Base-by-base conservation (phyloP, 352 stramenopile species). In the Globisporangium barbulae region DNA sequence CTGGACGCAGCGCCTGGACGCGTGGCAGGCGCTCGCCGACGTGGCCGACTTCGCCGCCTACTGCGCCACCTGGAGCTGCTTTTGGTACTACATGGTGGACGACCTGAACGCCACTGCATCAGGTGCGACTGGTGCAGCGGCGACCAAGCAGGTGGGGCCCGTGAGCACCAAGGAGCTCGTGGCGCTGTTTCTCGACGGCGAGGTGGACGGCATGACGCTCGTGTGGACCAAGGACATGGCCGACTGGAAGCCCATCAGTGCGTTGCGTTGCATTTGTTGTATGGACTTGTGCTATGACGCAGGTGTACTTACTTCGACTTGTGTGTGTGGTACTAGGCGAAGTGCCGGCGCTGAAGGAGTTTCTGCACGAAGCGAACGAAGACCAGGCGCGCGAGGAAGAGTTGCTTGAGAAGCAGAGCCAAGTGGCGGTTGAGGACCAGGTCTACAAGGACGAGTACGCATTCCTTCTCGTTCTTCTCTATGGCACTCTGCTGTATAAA, bases 181-280 rank as follows among this genome's bases (percentile, higher is more conserved):
- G 30, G 48, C 61, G 15, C 71, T 88, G 37, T 91, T 91, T 68
- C 65, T 85, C 57, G 74, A 89, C 33, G 83, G 81, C 54, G 68
- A 85, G 49, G 68, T 90, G 33, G 83, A 91, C 63, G 83, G 83
- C 33, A 78, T 91, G 72, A 91, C 83, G 63, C 69, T 91, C 41
- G 77, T 91, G 8, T 91, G 83, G 83, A 79, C 55, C 19, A 66
- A 79, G 53, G 65, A 78, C 33, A 70, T 91, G 50, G 33, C 70
- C 37, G 67, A 64, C 19, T 89, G 79, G 83, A 85, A 82, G 50
- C 73, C 83, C 13, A 76, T 91, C 19, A 74, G 78, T 85, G 37
- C 59, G 53, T 49, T 41, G 2, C 33, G 9, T 44, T 47, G 10
- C 39, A 53, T 9, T 53, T 53, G 55, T 47, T 53, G 28, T 44